phyloP scores from a whole-genome alignment of 768 basidiomycete genomes.

The Lactarius evosmus region DNA sequence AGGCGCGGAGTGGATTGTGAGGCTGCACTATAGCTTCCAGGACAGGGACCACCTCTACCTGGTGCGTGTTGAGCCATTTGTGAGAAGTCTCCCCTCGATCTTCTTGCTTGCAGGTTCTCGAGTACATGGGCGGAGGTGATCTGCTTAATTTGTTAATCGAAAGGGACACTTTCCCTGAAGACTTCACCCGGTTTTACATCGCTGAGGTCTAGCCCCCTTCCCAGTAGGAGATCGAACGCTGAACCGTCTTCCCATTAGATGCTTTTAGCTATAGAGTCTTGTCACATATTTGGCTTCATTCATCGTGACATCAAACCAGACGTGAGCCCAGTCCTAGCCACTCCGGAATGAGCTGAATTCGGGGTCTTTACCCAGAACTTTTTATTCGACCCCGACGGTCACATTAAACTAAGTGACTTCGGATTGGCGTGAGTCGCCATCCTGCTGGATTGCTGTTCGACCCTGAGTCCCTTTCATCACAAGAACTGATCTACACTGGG shows the following conservation, averaged over 20 bases:
- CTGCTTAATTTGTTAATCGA: slow-evolving; percentile 94
- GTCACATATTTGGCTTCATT: slow-evolving; percentile 93
- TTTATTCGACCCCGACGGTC: slow-evolving; percentile 88
- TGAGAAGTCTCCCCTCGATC: slow-evolving; percentile 40
- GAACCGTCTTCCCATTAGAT: slow-evolving; percentile 50
- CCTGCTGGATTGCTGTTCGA: slow-evolving; percentile 1
- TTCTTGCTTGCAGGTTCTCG: slow-evolving; percentile 69
- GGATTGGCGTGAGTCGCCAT: slow-evolving; percentile 78
- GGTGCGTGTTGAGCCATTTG: slow-evolving; percentile 46
- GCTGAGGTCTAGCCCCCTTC: slow-evolving; percentile 64
- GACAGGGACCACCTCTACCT: slow-evolving; percentile 94
- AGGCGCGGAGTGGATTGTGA: slow-evolving; percentile 91
- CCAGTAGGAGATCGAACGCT: slow-evolving; percentile 7
- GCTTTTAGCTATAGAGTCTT: slow-evolving; percentile 90
- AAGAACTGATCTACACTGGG: slow-evolving; percentile 94
- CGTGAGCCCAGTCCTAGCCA: slow-evolving; percentile 43
- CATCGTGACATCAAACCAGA: slow-evolving; percentile 98
- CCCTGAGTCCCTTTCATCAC: slow-evolving; percentile 17
- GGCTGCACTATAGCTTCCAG: slow-evolving; percentile 90
- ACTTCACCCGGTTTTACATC: slow-evolving; percentile 90
- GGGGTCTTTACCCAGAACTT: slow-evolving; percentile 65
- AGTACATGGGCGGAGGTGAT: slow-evolving; percentile 97
- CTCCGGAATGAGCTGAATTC: slow-evolving; percentile 6
- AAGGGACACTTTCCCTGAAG: slow-evolving; percentile 84
- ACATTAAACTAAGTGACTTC: slow-evolving; percentile 94